Evolutionary conservation across 352 stramenopile genomes (phyloP).

Genomic region (Phytophthora nicotianae): DNA sequence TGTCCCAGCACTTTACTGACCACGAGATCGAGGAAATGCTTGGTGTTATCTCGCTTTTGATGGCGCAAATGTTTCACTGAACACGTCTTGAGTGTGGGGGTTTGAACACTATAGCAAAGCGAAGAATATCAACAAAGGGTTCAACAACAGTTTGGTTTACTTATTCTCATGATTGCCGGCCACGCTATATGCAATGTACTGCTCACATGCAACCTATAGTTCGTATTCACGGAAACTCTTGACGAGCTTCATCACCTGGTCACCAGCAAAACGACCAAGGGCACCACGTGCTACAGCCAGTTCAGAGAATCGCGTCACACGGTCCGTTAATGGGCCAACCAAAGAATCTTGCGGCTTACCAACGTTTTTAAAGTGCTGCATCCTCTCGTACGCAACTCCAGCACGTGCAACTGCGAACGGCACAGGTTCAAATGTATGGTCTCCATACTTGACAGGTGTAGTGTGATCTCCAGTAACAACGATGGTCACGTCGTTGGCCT

Average conservation of each 20-base stretch:
- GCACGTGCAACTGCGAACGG: slow-evolving; percentile 78
- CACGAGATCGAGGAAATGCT: slow-evolving; percentile 89
- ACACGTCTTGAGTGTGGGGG: neutral
- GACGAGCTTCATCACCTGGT: slow-evolving; percentile 86
- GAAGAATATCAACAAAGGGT: slow-evolving; percentile 9
- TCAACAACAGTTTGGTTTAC: slow-evolving; percentile 20
- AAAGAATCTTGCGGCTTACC: slow-evolving; percentile 8
- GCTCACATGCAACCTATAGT: slow-evolving; percentile 33
- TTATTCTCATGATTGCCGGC: slow-evolving; percentile 14
- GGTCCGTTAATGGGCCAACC: slow-evolving; percentile 46
- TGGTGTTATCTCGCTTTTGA: slow-evolving; percentile 71
- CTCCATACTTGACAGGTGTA: slow-evolving; percentile 85
- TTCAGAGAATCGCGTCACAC: slow-evolving; percentile 69
- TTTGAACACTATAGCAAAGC: slow-evolving; percentile 6
- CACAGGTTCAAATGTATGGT: slow-evolving; percentile 89
- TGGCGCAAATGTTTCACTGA: slow-evolving; percentile 72
- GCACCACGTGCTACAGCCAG: slow-evolving; percentile 65
- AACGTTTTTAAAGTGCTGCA: slow-evolving; percentile 30
- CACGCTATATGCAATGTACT: neutral
- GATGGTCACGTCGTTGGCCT: slow-evolving; percentile 69
- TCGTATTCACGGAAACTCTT: slow-evolving; percentile 70
- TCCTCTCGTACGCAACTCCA: slow-evolving; percentile 37
- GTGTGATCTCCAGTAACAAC: slow-evolving; percentile 90
- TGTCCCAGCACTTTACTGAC: slow-evolving; percentile 82
- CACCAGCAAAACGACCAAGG: slow-evolving; percentile 81